Evolutionary conservation across 148 eudicot genomes (phyloP), one percentile per base, ranked within the genome.

Genomic region (Silene uniflora): DNA sequence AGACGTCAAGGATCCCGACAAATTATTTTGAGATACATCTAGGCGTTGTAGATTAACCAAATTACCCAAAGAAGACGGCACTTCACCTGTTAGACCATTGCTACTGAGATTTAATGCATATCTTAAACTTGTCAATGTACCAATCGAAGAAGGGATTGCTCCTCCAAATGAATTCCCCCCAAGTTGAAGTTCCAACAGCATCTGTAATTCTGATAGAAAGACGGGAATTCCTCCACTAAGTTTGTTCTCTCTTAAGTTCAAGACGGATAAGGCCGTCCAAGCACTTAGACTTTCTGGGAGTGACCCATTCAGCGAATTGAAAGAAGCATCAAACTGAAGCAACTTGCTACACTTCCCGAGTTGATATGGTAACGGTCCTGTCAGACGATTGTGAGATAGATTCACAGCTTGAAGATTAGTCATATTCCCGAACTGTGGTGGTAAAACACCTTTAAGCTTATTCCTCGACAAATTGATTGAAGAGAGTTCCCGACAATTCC

Each of bases 91-190:
- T 32, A 92, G 79, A n/a, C 85, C 79, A 72, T 88, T 90, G 21
- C 70, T 73, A 71, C 92, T 90, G n/a, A 92, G 85, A 80, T 92
- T 84, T 75, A 92, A 78, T 60, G 64, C 74, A 68, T 84, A 79
- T 25, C 49, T 80, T 76, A 92, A 71, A 65, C 24, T 84, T 56
- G 78, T 81, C 62, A 78, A 78, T 64, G 70, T 67, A 44, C 89
- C 86, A 23, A 89, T 81, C 4, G 87, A 81, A 74, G 85, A 77
- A 66, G 94, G 91, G 65, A 92, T 86, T 5, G 58, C 19, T 73
- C 97, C 95, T 73, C 85, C 84, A 7, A 92, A 83, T n/a, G 42
- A 52, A 82, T 88, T 92, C 49, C 79, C 89, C 47, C 90, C 91
- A 55, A 92, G 85, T 63, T 89, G 88, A 81, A 92, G 81, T 76